Evolutionary conservation across 306 rosid genomes (phyloP).

Genomic region (Crotalaria pallida): DNA sequence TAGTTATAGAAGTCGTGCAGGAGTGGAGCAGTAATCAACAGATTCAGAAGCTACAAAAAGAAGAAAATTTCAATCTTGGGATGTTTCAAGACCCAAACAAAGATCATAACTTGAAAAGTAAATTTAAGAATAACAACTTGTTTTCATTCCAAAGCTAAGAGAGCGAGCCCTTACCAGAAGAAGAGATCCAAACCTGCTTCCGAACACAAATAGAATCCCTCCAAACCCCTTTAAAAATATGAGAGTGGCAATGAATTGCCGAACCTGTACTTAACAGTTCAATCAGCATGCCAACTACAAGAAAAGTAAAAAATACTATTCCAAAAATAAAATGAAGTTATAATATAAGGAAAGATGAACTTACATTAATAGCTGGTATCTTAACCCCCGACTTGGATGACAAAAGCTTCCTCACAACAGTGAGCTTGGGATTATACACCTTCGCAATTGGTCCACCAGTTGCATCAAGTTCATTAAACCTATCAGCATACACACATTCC

Average conservation of each 20-base stretch:
- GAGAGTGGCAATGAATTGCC: conserved; percentile 44
- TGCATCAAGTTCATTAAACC: conserved; percentile 77
- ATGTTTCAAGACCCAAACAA: not conserved
- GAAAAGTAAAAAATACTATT: not conserved
- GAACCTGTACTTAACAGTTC: conserved; percentile 40
- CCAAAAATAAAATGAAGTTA: not conserved
- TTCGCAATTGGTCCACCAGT: conserved; percentile 72
- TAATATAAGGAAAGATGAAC: conserved; percentile 16
- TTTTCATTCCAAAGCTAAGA: not conserved
- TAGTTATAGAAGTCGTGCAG: conserved; percentile 82
- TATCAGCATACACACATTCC: conserved; percentile 18
- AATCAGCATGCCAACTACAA: conserved; percentile 28
- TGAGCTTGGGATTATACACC: conserved; percentile 63
- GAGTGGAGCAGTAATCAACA: conserved; percentile 58
- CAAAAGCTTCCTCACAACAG: conserved; percentile 34
- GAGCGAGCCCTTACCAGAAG: conserved; percentile 50
- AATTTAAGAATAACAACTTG: not conserved
- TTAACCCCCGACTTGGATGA: conserved; percentile 50
- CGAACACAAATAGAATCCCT: conserved; percentile 75
- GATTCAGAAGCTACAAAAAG: conserved; percentile 48
- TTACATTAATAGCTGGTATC: conserved; percentile 58
- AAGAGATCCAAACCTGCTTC: conserved; percentile 65
- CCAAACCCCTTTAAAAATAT: conserved; percentile 71
- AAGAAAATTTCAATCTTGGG: not conserved
- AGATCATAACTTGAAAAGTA: not conserved